These are phyloP conservation scores for Emmonsiellopsis sp. DNA, from an alignment of 2,329 filamentous ascomycete species.

Conservation along the genomic window DNA sequence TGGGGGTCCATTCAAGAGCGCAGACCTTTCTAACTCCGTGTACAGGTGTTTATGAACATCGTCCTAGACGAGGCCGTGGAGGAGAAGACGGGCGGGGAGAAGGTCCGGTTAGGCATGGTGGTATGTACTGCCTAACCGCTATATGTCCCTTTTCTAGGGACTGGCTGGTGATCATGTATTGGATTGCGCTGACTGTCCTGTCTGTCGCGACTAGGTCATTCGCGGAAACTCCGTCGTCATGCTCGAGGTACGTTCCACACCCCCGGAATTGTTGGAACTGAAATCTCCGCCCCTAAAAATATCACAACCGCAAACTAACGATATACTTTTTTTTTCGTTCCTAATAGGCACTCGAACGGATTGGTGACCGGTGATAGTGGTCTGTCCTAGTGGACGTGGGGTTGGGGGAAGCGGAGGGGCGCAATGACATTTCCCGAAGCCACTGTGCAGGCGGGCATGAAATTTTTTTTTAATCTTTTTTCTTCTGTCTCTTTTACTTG, in stretches of 20 bases:
- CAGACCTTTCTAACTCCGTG: background rate
- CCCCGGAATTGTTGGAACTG: too few species aligned
- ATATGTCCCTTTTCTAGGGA: background rate
- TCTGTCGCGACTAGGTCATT: slow-evolving; percentile 57
- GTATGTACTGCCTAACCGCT: slow-evolving; percentile 45
- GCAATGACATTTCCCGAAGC: too few species aligned
- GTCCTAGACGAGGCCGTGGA: slow-evolving; percentile 95
- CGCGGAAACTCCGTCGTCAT: slow-evolving; percentile 97
- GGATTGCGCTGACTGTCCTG: background rate
- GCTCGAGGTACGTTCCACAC: slow-evolving; percentile 58
- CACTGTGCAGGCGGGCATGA: too few species aligned
- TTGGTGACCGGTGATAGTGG: slow-evolving; percentile 30
- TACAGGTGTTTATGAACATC: slow-evolving; percentile 92
- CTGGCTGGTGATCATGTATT: background rate
- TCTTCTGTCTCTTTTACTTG: background rate
- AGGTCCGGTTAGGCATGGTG: slow-evolving; percentile 83
- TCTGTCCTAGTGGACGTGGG: background rate
- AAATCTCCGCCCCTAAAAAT: background rate
- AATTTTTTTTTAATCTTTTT: background rate
- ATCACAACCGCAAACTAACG: background rate
- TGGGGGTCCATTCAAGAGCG: background rate
- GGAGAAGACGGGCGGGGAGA: slow-evolving; percentile 85
- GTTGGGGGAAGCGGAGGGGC: too few species aligned
- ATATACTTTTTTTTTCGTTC: slow-evolving; percentile 2
- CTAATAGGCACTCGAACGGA: slow-evolving; percentile 31